A percentile compares a stretch with the other conserved stretches of the same genome.
Evolutionary conservation across 2,329 filamentous ascomycete species (phyloP).

Genomic region (Aschersonia sp.): DNA sequence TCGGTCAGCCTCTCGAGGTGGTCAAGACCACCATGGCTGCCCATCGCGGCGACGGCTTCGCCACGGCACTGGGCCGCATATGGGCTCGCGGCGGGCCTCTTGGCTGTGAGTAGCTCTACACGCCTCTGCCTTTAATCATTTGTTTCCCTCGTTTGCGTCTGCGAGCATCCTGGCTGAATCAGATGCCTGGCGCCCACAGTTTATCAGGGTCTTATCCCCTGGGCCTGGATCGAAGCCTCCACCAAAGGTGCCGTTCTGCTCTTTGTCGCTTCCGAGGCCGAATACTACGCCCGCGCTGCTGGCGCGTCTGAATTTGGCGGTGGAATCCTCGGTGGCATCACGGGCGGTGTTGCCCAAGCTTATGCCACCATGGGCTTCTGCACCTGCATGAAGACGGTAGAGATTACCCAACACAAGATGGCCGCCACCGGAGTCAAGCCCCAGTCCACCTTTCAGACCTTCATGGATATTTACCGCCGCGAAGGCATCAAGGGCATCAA

Average conservation of each 20-base stretch:
- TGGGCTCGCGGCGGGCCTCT: slow-evolving; percentile 88
- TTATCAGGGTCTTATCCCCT: slow-evolving; percentile 98
- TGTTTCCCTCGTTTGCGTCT: slow-evolving; percentile 1
- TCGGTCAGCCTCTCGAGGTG: slow-evolving; percentile 81
- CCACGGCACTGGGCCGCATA: slow-evolving; percentile 66
- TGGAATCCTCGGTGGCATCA: slow-evolving; percentile 84
- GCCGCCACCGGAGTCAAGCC: slow-evolving; percentile 71
- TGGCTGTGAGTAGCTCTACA: slow-evolving; percentile 58
- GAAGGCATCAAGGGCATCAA: slow-evolving; percentile 96
- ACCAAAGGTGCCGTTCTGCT: slow-evolving; percentile 98
- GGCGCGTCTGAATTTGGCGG: slow-evolving; percentile 78
- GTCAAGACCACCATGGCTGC: slow-evolving; percentile 99
- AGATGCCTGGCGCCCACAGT: slow-evolving; percentile 36
- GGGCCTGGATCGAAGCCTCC: slow-evolving; percentile 99
- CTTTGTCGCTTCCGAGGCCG: slow-evolving; percentile 96
- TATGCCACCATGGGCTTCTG: slow-evolving; percentile 99
- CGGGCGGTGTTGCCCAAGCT: slow-evolving; percentile 89
- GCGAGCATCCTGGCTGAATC: background rate
- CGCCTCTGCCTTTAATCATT: background rate
- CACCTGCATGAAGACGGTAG: slow-evolving; percentile 99
- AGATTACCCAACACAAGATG: slow-evolving; percentile 97
- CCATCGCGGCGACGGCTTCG: slow-evolving; percentile 81
- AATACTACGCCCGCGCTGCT: slow-evolving; percentile 76
- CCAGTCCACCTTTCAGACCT: slow-evolving; percentile 83
- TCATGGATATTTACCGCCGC: slow-evolving; percentile 90